Evolutionary conservation across 345 rosid species (phyloP), one percentile per base, ranked within the genome.

Genomic region (Tarenaya hassleriana): DNA sequence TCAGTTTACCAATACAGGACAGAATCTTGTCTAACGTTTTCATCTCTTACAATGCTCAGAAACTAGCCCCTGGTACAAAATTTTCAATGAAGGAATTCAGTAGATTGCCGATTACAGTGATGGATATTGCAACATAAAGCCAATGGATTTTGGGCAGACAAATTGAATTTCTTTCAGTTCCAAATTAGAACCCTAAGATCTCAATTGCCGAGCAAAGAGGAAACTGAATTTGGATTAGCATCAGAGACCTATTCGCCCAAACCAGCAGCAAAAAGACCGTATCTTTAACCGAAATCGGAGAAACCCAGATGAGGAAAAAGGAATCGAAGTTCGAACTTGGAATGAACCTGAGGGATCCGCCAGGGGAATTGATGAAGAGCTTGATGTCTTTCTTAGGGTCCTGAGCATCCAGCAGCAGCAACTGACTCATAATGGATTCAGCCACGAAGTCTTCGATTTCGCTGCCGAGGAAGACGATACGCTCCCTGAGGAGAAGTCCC

Each of bases 371-470:
- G 54, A 91, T 58, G 62, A 91, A 84, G 67, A 91, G 95, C 46
- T 85, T 81, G 56, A 91, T 91, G 64, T 91, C 98, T 60, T 77
- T 79, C 21, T 79, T 82, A 39, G 80, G 88, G 52, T 91, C 95
- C 74, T 91, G 87, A 64, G 96, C 95, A 55, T 91, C 98, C 58
- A 91, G 70, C 15, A 91, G 80, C 47, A 91, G 77, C 58, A 91
- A 66, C 55, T 87, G 98, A 43, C 95, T 80, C 52, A 87, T 81
- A 14, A 80, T 79, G n/a, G 95, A 84, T 54, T 91, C 98, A 7
- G 98, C 98, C 0, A 84, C 79, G 57, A 80, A 80, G 61, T 91
- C 98, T 45, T 91, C 92, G 47, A 87, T 87, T 37, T 47, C 18
- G 46, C 75, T 82, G 1, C 92, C 96, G 38, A 91, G 68, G 63